Percentiles rank a stretch among this genome's conserved stretches.
phyloP scores from a whole-genome alignment of 2,329 filamentous ascomycete species.

The Epicoccum nigrum region DNA sequence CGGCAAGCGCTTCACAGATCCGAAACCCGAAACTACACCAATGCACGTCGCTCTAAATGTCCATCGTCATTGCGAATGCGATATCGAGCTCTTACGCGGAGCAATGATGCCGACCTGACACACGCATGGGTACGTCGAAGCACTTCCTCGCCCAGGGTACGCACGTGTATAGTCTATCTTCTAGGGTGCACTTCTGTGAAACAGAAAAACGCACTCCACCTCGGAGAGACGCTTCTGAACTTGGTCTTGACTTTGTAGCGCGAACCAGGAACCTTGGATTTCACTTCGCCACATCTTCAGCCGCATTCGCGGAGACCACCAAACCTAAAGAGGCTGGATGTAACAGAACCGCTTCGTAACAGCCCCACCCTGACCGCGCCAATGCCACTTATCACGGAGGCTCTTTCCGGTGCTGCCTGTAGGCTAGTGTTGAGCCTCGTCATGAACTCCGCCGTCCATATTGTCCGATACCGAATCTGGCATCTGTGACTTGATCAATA shows the following conservation, averaged over 20 bases:
- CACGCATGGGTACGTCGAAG: background rate
- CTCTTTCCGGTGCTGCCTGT: background rate
- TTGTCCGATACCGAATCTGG: no score
- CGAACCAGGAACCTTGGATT: background rate
- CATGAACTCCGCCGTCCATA: no score
- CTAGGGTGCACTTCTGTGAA: background rate
- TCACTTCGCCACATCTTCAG: background rate
- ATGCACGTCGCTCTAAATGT: constrained; percentile 15
- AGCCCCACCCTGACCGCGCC: no score
- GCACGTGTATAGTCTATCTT: background rate
- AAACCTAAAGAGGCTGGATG: background rate
- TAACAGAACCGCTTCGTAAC: background rate
- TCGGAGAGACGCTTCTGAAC: background rate
- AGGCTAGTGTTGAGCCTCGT: no score
- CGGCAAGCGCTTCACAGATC: constrained; percentile 9
- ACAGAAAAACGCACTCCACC: background rate
- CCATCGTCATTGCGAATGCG: background rate
- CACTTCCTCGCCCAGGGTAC: no score
- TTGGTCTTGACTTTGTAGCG: background rate
- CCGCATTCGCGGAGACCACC: background rate
- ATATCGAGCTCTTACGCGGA: background rate
- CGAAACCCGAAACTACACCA: constrained; percentile 18
- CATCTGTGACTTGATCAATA: no score
- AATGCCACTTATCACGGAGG: background rate
- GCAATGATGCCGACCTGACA: background rate